Conservation (phyloP, 306 rosid genomes). For the Malus orientalis region DNA sequence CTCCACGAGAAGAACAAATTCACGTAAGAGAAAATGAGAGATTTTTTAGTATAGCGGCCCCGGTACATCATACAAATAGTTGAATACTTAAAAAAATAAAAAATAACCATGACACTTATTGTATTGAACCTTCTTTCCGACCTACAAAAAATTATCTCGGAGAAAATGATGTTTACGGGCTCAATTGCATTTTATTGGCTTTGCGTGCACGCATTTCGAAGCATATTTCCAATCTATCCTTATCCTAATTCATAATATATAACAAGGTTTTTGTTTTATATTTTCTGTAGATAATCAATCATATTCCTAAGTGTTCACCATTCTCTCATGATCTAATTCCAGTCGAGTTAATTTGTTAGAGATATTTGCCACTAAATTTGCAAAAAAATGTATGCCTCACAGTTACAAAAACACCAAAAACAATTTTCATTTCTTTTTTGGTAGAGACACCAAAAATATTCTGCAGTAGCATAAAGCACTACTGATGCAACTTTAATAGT, state of each 20-base stretch:
- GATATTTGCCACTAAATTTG: neutral
- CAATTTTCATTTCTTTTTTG: neutral
- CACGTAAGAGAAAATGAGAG: too few species aligned
- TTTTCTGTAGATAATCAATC: constrained; percentile 15
- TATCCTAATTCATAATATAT: constrained; percentile 16
- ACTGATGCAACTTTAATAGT: neutral
- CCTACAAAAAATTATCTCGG: too few species aligned
- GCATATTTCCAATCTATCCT: constrained; percentile 13
- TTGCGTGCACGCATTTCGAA: constrained; percentile 31
- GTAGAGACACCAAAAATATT: neutral
- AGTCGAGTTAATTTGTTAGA: neutral
- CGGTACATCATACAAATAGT: too few species aligned
- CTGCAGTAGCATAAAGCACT: neutral
- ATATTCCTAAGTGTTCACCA: neutral
- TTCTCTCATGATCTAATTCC: neutral
- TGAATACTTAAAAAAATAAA: too few species aligned
- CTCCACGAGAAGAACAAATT: too few species aligned
- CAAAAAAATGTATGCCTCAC: neutral
- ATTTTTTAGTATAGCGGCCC: too few species aligned
- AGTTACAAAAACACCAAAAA: neutral
- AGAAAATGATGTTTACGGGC: constrained; percentile 20
- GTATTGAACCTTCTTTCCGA: too few species aligned
- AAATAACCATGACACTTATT: too few species aligned
- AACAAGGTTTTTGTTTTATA: constrained; percentile 1
- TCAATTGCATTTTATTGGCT: neutral